A percentile compares a stretch with the other conserved stretches of the same genome.
phyloP scores from a whole-genome alignment of 2,329 filamentous ascomycete species.

The Diplodia intermedia region DNA sequence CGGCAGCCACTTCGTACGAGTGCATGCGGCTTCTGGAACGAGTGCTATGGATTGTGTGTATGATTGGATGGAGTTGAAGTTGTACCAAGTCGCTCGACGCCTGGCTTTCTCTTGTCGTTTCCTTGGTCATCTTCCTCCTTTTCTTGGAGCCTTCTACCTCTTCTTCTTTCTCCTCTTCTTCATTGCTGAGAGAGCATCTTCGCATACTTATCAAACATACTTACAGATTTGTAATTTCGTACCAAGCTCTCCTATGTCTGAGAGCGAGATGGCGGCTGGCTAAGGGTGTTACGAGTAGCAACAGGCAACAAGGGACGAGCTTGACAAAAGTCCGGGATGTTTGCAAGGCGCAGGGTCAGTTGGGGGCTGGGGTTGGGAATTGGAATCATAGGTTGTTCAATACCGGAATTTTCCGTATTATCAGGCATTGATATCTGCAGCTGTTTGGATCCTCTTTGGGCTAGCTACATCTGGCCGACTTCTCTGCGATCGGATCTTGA shows the following conservation, averaged over 20 bases:
- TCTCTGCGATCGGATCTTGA: background rate
- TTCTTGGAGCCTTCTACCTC: background rate
- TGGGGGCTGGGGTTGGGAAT: background rate
- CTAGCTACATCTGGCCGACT: background rate
- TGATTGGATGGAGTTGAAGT: conserved; percentile 7
- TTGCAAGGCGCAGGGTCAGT: conserved; percentile 10
- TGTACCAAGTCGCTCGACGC: background rate
- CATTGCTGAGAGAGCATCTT: background rate
- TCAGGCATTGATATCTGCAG: background rate
- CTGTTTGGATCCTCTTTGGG: background rate
- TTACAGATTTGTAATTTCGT: conserved; percentile 17
- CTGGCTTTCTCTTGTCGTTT: background rate
- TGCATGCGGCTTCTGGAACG: background rate
- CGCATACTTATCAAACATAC: background rate
- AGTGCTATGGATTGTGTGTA: conserved; percentile 13
- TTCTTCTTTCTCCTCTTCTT: background rate
- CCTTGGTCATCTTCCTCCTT: background rate
- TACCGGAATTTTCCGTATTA: background rate
- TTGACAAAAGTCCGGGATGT: conserved; percentile 9
- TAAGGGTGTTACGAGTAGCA: background rate
- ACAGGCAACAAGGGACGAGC: background rate
- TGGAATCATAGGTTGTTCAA: conserved; percentile 7
- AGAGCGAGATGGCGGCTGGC: conserved; percentile 1
- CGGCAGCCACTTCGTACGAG: conserved; percentile 8
- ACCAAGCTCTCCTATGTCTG: background rate